Evolutionary conservation across 1,284 basidiomycete species (phyloP), one percentile per base, ranked within the genome.

Genomic region (Tilletiaria anomala): DNA sequence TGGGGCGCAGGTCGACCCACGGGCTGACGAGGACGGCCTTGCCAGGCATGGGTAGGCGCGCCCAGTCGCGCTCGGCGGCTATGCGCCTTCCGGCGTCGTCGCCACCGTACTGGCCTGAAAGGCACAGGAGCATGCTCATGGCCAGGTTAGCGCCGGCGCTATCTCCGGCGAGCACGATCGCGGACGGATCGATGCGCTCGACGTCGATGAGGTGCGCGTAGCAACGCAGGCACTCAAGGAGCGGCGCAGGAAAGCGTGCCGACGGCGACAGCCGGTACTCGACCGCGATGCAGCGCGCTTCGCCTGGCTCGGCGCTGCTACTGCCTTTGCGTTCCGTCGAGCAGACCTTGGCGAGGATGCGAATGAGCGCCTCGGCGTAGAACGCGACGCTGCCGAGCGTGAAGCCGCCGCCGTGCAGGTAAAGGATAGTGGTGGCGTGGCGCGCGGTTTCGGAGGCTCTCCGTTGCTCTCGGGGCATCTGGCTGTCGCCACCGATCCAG

Each of bases 371-470:
- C 37, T 66, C 63, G 18, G 61, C 56, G 40, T 66, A 66, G 35
- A 66, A 59, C 6, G 63, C 62, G 16, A 64, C 61, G 20, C 56
- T 59, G 42, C 61, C 63, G 11, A 63, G 51, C 8, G 58, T 56
- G 47, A 66, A 66, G 18, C 63, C 63, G 19, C 63, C 63, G 20
- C 63, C 63, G 37, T 66, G 63, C 12, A 66, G 48, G 34, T 61
- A 65, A 17, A 58, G 47, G 14, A 66, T 44, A 2, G 59, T 62
- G 2, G 56, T 50, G 5, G 58, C 54, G 2, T 43, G 40, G 20
- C 40, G 34, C 15, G 20, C 36, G 6, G 34, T 22, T 15, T 31
- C 20, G 24, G 36, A 35, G 5, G 24, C 24, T 11, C 43, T 17
- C 24, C 45, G 45, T 15, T 36, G 32, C 18, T 47, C 47, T 15